phyloP scores from a whole-genome alignment of 2,329 filamentous ascomycete species.

The Botrytis cinerea region DNA sequence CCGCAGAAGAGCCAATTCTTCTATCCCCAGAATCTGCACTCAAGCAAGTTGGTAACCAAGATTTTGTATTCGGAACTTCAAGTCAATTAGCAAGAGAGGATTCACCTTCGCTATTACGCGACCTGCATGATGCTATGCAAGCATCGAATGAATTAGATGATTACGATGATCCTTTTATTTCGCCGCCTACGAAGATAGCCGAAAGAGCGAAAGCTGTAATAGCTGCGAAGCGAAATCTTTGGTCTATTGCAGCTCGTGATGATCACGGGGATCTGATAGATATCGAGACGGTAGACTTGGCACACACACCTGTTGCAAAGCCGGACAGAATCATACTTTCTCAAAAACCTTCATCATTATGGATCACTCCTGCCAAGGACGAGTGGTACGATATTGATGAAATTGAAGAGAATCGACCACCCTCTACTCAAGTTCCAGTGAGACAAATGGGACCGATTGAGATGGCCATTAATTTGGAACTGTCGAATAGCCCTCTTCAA shows the following conservation, averaged over 20 bases:
- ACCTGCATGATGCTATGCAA: slow-evolving; percentile 63
- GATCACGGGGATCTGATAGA: slow-evolving; percentile 64
- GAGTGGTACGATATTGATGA: slow-evolving; percentile 38
- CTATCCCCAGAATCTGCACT: slow-evolving; percentile 70
- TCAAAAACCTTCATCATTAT: not conserved
- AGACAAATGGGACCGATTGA: slow-evolving; percentile 26
- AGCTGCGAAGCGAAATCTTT: slow-evolving; percentile 52
- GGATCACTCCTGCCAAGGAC: slow-evolving; percentile 14
- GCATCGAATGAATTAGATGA: slow-evolving; percentile 54
- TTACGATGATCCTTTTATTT: slow-evolving; percentile 43
- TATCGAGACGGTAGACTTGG: slow-evolving; percentile 56
- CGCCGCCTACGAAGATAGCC: slow-evolving; percentile 27
- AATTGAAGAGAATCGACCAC: slow-evolving; percentile 6
- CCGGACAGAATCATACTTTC: slow-evolving; percentile 18
- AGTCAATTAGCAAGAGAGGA: slow-evolving; percentile 78
- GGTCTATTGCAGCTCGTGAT: slow-evolving; percentile 71
- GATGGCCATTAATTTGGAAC: slow-evolving; percentile 26
- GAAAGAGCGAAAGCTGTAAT: slow-evolving; percentile 20
- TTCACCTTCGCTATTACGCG: slow-evolving; percentile 64
- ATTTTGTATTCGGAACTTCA: slow-evolving; percentile 83
- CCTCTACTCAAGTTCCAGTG: slow-evolving; percentile 21
- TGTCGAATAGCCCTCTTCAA: slow-evolving; percentile 28
- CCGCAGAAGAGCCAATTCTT: slow-evolving; percentile 51
- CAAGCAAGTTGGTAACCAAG: slow-evolving; percentile 65
- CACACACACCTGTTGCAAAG: slow-evolving; percentile 41